Evolutionary conservation across 495 filamentous ascomycete species (phyloP).

Genomic region (Penicillium coprophilum): DNA sequence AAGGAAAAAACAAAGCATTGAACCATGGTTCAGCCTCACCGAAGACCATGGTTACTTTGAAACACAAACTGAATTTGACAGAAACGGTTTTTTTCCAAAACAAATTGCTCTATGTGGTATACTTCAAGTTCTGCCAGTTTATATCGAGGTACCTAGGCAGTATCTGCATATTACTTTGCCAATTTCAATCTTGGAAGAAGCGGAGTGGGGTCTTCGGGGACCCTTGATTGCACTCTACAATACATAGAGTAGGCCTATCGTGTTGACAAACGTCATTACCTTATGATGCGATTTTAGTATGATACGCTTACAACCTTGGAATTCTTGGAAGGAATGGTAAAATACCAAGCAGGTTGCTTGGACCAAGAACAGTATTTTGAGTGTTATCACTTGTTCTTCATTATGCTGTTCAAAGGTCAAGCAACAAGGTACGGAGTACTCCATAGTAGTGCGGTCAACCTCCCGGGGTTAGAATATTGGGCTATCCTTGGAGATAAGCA

Average conservation of each 20-base stretch:
- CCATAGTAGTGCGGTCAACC: neutral
- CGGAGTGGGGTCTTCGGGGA: no score
- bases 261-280: neutral
- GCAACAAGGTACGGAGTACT: neutral
- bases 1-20: slow-evolving; percentile 1
- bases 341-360: neutral
- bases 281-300: no score
- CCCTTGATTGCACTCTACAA: neutral
- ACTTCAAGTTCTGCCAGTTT: no score
- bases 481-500: neutral
- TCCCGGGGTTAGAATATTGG: neutral
- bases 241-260: neutral
- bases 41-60: slow-evolving; percentile 5
- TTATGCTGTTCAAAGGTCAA: neutral
- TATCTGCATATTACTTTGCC: no score
- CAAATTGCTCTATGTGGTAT: no score
- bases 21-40: slow-evolving; percentile 13
- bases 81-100: neutral
- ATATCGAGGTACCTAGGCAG: no score
- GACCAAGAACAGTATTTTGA: neutral
- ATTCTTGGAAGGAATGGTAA: no score
- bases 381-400: neutral
- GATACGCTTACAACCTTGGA: no score
- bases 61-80: neutral
- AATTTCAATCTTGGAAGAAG: no score